Percentiles rank a stretch among this genome's conserved stretches.
These are phyloP conservation scores for Astrothelium macrocarpum DNA, from an alignment of 495 filamentous ascomycete genomes.

Conservation along the genomic window DNA sequence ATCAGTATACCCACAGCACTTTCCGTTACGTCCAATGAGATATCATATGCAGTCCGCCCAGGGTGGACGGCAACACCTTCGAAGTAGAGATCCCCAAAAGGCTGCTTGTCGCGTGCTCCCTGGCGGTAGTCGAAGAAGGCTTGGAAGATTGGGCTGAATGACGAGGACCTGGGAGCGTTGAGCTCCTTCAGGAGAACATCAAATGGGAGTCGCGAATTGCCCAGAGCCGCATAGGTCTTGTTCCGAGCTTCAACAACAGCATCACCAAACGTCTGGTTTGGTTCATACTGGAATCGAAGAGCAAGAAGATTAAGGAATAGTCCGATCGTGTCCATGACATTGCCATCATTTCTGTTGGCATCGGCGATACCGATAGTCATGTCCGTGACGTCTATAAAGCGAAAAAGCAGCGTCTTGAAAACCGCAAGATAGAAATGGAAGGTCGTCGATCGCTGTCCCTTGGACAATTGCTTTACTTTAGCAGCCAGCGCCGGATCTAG, in stretches of 20 bases:
- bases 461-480: not conserved
- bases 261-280: not conserved
- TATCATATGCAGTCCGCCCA: not conserved
- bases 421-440: conserved; percentile 40
- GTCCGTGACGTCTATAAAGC: conserved; percentile 13
- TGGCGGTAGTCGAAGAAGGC: conserved; percentile 36
- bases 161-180: conserved; percentile 27
- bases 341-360: conserved; percentile 11
- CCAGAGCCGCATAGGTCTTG: conserved; percentile 1
- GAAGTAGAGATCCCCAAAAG: conserved; percentile 16
- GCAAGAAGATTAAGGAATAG: conserved; percentile 14
- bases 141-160: conserved; percentile 35
- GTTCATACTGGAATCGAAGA: conserved; percentile 8
- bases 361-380: conserved; percentile 11
- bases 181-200: conserved; percentile 36
- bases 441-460: conserved; percentile 15
- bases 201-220: conserved; percentile 36
- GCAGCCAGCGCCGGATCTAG: not conserved
- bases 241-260: not conserved
- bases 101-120: conserved; percentile 22
- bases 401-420: conserved; percentile 29
- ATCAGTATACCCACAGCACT: not conserved
- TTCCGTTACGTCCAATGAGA: not conserved
- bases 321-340: not conserved
- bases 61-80: not conserved